A percentile compares a stretch with the other conserved stretches of the same genome.
These are phyloP conservation scores for Oemleria cerasiformis DNA, from an alignment of 306 rosid species.

Conservation along the genomic window DNA sequence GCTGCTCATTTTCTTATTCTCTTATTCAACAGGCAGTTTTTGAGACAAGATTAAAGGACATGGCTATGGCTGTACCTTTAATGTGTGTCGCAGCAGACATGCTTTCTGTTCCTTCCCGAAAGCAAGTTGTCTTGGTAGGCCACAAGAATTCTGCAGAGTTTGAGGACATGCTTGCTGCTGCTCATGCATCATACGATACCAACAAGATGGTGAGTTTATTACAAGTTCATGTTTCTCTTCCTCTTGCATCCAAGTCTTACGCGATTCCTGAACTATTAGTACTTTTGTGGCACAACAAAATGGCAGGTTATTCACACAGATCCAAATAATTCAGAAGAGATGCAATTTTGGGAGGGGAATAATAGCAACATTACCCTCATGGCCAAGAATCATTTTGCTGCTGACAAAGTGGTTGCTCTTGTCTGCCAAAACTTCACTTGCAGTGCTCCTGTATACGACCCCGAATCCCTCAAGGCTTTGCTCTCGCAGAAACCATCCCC, in stretches of 20 bases:
- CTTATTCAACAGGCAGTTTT: slow-evolving; percentile 71
- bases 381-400: slow-evolving; percentile 54
- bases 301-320: slow-evolving; percentile 76
- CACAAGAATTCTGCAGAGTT: slow-evolving; percentile 46
- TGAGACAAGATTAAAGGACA: slow-evolving; percentile 66
- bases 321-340: slow-evolving; percentile 56
- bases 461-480: slow-evolving; percentile 46
- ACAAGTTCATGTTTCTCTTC: slow-evolving; percentile 2
- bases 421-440: slow-evolving; percentile 90
- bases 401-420: slow-evolving; percentile 60
- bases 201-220: slow-evolving; percentile 62
- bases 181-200: slow-evolving; percentile 71
- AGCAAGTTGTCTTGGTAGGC: slow-evolving; percentile 82
- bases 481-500: slow-evolving; percentile 42
- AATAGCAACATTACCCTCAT: slow-evolving; percentile 64
- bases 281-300: slow-evolving; percentile 1
- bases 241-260: neutral
- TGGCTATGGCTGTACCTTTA: slow-evolving; percentile 91
- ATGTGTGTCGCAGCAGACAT: slow-evolving; percentile 92
- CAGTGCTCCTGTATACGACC: slow-evolving; percentile 54
- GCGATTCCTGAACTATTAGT: neutral
- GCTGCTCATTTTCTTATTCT: slow-evolving; percentile 14
- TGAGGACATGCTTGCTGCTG: slow-evolving; percentile 63
- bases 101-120: slow-evolving; percentile 54
- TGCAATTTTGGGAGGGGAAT: slow-evolving; percentile 79